Evolutionary conservation across 208 protist genomes (phyloP).

Genomic region (Trypanosoma caninum): DNA sequence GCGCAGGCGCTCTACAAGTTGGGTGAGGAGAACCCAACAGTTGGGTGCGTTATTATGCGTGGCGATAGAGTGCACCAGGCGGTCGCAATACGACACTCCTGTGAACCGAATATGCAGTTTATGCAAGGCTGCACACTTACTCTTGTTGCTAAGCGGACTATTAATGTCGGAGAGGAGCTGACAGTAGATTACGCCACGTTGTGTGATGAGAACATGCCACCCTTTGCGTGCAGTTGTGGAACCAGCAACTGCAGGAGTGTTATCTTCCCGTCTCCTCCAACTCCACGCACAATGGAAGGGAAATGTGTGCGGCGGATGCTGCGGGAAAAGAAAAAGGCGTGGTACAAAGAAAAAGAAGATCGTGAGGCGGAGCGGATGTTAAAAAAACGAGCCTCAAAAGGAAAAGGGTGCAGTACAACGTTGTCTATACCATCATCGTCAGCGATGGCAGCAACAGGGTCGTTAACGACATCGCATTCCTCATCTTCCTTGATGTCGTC

Average conservation of each 20-base stretch:
- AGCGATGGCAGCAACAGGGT: not conserved
- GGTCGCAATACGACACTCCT: conserved; percentile 86
- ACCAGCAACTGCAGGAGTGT: conserved; percentile 80
- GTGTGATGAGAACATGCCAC: conserved; percentile 75
- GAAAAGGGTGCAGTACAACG: not conserved
- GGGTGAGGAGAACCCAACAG: conserved; percentile 61
- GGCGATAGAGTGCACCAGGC: conserved; percentile 68
- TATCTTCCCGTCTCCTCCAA: conserved; percentile 70
- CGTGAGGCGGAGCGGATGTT: conserved; percentile 68
- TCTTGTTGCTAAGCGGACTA: conserved; percentile 70
- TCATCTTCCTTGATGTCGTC: not conserved
- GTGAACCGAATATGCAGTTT: conserved; percentile 87
- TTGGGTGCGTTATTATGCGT: conserved; percentile 72
- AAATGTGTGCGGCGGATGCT: conserved; percentile 53
- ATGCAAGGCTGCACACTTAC: conserved; percentile 77
- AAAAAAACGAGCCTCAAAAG: conserved; percentile 49
- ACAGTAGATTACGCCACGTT: conserved; percentile 86
- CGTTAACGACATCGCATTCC: no score
- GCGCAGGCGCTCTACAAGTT: conserved; percentile 76
- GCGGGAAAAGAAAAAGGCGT: conserved; percentile 71
- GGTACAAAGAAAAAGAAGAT: conserved; percentile 74
- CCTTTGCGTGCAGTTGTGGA: conserved; percentile 81
- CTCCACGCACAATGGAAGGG: conserved; percentile 59
- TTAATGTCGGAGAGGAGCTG: conserved; percentile 82
- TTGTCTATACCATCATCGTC: not conserved